Percentiles rank a stretch among this genome's conserved stretches.
phyloP scores from a whole-genome alignment of 768 basidiomycete genomes.

The Suillus luteus region DNA sequence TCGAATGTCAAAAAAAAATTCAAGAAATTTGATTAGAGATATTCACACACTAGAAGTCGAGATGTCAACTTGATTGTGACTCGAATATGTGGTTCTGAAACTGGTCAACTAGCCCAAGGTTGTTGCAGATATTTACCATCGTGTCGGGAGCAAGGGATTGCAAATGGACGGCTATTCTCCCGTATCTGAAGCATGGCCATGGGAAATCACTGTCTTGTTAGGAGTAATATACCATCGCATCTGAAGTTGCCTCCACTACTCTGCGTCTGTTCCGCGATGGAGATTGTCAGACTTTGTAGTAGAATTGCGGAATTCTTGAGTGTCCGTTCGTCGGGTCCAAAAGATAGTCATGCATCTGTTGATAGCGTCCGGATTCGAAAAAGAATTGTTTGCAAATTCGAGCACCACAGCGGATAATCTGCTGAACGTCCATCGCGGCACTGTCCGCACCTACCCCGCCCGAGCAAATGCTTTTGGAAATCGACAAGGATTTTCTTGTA shows the following conservation, averaged over 20 bases:
- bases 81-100: neutral
- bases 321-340: conserved; percentile 3
- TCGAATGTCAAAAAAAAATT: neutral
- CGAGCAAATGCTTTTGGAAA: neutral
- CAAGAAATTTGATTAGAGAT: neutral
- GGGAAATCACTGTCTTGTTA: conserved; percentile 9
- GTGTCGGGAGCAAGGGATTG: neutral
- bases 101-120: neutral
- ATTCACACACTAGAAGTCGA: neutral
- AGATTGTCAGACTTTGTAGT: neutral
- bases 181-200: neutral
- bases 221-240: neutral
- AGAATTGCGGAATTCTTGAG: neutral
- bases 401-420: neutral
- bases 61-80: conserved; percentile 2
- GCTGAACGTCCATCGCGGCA: neutral
- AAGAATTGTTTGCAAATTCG: neutral
- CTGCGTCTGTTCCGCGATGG: neutral
- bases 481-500: neutral
- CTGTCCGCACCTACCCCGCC: neutral
- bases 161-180: conserved; percentile 7
- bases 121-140: neutral
- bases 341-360: neutral
- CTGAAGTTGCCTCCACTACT: neutral
- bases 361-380: conserved; percentile 5